These are phyloP conservation scores for Trypanosoma melophagium DNA, from an alignment of 208 protist species.

Conservation along the genomic window DNA sequence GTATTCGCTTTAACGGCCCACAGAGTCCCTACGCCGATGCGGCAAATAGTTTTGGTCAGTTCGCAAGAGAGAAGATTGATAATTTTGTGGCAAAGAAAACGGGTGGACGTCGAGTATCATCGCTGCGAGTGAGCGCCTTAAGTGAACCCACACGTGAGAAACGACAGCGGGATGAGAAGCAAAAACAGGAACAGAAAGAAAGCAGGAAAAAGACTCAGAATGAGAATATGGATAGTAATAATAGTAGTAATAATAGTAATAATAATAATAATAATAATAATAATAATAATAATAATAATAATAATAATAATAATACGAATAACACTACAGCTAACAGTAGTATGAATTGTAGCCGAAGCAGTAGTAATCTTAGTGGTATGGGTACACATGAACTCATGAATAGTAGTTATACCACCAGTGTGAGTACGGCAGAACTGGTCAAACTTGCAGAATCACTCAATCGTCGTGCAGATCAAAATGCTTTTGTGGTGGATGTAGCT, in stretches of 20 bases:
- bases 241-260: constrained; percentile 4
- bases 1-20: constrained; percentile 75
- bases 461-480: constrained; percentile 67
- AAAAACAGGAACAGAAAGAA: neutral
- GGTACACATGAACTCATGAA: too few relatives aligned
- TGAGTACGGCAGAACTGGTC: constrained; percentile 35
- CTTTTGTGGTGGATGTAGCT: constrained; percentile 79
- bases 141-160: constrained; percentile 3
- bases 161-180: constrained; percentile 9
- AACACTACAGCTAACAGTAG: neutral
- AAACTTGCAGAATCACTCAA: constrained; percentile 60
- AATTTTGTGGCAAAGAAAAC: constrained; percentile 54
- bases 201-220: neutral
- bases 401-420: neutral
- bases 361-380: too few relatives aligned
- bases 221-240: neutral
- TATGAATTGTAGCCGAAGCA: too few relatives aligned
- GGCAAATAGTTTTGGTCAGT: constrained; percentile 64
- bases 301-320: constrained; percentile 5
- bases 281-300: neutral
- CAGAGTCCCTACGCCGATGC: constrained; percentile 46
- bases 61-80: constrained; percentile 64
- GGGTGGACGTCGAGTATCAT: constrained; percentile 62
- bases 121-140: constrained; percentile 41
- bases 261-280: neutral